Percentiles rank a stretch among this genome's conserved stretches.
Conservation (phyloP, 2,329 filamentous ascomycete genomes). For the Scytalidium lignicola region DNA sequence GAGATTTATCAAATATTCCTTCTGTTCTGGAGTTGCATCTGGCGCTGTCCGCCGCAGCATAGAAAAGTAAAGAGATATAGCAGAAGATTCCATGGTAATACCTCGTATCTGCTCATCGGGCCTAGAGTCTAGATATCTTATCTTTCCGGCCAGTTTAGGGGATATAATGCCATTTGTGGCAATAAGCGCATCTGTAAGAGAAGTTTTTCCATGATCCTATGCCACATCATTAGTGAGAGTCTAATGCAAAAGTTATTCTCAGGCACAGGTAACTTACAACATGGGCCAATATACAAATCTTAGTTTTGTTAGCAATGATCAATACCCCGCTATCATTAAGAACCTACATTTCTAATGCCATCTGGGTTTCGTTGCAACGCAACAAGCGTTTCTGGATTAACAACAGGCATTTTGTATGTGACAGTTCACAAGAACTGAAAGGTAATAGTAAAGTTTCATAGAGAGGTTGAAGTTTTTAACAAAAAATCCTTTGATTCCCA, state of each 20-base stretch:
- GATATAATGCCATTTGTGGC: slow-evolving; percentile 99
- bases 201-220: slow-evolving; percentile 95
- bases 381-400: slow-evolving; percentile 84
- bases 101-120: slow-evolving; percentile 93
- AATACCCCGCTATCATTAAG: slow-evolving; percentile 19
- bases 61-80: slow-evolving; percentile 93
- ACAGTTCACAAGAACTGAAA: slow-evolving; percentile 4
- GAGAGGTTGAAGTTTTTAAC: slow-evolving; percentile 2
- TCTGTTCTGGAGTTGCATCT: slow-evolving; percentile 63
- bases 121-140: slow-evolving; percentile 92
- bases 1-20: slow-evolving; percentile 93
- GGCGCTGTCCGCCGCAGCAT: slow-evolving; percentile 72
- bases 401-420: slow-evolving; percentile 69
- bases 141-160: slow-evolving; percentile 93
- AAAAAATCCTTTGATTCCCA: slow-evolving; percentile 97
- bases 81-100: slow-evolving; percentile 99
- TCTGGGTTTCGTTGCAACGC: slow-evolving; percentile 82
- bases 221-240: slow-evolving; percentile 2
- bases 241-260: not conserved
- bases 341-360: slow-evolving; percentile 85
- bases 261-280: slow-evolving; percentile 52
- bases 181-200: slow-evolving; percentile 89
- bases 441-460: not conserved
- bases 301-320: slow-evolving; percentile 13
- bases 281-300: slow-evolving; percentile 95